Evolutionary conservation across 2,329 filamentous ascomycete species (phyloP), one percentile per base, ranked within the genome.

Genomic region (Colletotrichum sp.): DNA sequence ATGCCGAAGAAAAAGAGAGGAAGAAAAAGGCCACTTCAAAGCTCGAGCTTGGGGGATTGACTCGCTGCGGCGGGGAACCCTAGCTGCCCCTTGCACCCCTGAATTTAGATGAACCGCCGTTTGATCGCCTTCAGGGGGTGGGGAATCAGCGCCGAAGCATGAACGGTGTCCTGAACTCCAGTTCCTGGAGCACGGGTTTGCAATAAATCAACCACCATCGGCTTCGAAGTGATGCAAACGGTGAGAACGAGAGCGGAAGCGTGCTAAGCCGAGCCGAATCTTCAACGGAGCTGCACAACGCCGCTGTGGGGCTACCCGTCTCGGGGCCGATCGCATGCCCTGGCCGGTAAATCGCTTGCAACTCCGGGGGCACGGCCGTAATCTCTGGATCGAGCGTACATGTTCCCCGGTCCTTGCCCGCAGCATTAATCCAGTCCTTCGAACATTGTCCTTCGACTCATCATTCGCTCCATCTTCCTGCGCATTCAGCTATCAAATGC

Each of bases 21-120:
- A 61, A 38, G 43, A 70, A 66, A 52, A 28, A 9, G 21, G 34
- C 12, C 26, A 26, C 15, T 30, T 34, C 24, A 9, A 28, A 66
- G 69, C 52, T 66, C 68, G 52, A 28, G 43, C 15, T 56, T n/a
- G n/a, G 38, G 55, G 64, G 13, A 58, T 75, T 75, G 73, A 75
- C 73, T 73, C 70, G 69, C 43, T 13, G 13, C 21, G 38, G 64
- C 58, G 73, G 73, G 73, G 73, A 28, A 21, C 38, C 69, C 70
- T 60, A 56, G 58, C 68, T 24, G 66, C 66, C 66, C 55, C 56
- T 48, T 70, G 67, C 21, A 62, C 62, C 52, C 70, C 58, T 73
- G 64, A 67, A 75, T 60, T 73, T 73, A 48, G 62, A 67, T 65
- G 64, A 64, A 61, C 18, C 16, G 24, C 62, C 32, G 70, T 75